Conservation (phyloP, 225 moss, liverwort and hornwort genomes). For the Pseudoscleropodium purum region DNA sequence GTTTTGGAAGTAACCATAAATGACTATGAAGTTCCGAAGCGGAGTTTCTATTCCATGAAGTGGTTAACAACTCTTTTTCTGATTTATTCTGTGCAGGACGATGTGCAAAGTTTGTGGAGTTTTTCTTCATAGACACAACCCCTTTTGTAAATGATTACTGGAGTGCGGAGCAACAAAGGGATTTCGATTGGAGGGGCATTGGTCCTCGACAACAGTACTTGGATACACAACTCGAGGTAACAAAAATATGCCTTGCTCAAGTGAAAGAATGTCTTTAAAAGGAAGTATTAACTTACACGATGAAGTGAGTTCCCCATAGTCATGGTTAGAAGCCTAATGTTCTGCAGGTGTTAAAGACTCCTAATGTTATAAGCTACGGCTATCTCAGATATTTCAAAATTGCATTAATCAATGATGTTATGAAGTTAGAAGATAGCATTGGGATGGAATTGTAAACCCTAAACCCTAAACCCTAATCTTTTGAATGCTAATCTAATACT, state of each 20-base stretch:
- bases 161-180: constrained; percentile 17
- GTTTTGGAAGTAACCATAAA: not conserved
- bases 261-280: not conserved
- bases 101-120: constrained; percentile 43
- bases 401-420: not conserved
- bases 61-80: not conserved
- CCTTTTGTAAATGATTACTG: constrained; percentile 65
- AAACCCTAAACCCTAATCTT: not conserved
- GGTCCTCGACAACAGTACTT: constrained; percentile 40
- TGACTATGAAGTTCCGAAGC: not conserved
- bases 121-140: constrained; percentile 73
- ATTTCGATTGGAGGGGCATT: constrained; percentile 62
- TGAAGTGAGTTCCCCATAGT: too few relatives aligned
- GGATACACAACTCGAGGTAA: constrained; percentile 40
- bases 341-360: not conserved
- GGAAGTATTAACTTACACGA: too few relatives aligned
- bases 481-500: not conserved
- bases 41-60: not conserved
- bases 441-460: not conserved
- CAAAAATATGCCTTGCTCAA: not conserved
- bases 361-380: not conserved
- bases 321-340: not conserved
- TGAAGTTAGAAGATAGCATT: not conserved
- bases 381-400: not conserved
- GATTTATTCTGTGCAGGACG: constrained; percentile 1